Percentiles rank a stretch among this genome's conserved stretches.
Conservation (phyloP, 768 basidiomycete genomes). For the Melanogaster broomeanus region DNA sequence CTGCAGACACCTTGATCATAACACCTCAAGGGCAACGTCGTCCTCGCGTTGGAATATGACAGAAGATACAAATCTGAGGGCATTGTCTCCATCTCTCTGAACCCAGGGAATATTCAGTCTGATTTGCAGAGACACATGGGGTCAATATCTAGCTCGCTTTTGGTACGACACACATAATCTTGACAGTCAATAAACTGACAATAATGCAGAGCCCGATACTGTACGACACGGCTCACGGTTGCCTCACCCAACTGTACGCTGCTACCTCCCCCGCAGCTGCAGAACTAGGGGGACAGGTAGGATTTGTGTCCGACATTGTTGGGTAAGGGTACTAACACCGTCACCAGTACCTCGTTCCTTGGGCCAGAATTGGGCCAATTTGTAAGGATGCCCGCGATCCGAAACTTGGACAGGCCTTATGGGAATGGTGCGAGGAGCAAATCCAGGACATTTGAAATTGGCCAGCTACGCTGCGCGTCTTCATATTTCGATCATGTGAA, state of each 20-base stretch:
- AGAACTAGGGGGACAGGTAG: conserved; percentile 28
- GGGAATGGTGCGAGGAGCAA: conserved; percentile 40
- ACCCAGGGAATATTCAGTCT: conserved; percentile 33
- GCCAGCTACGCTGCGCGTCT: too few relatives aligned
- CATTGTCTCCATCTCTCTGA: conserved; percentile 33
- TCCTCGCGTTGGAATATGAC: conserved; percentile 33
- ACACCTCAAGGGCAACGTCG: conserved; percentile 26
- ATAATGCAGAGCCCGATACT: conserved; percentile 3
- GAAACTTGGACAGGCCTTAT: conserved; percentile 27
- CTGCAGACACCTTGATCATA: background rate
- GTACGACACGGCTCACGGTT: conserved; percentile 18
- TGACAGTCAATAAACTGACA: background rate
- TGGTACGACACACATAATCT: conserved; percentile 4
- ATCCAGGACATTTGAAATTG: conserved; percentile 18
- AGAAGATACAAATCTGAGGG: conserved; percentile 30
- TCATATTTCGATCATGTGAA: too few relatives aligned
- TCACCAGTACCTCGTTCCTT: conserved; percentile 35
- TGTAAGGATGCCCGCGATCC: conserved; percentile 21
- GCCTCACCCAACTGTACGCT: conserved; percentile 33
- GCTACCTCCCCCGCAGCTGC: conserved; percentile 27
- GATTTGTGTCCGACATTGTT: background rate
- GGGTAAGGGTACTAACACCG: background rate
- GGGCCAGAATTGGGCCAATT: conserved; percentile 31
- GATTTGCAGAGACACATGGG: conserved; percentile 23
- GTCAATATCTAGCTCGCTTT: conserved; percentile 2